Base-by-base conservation (phyloP, 352 stramenopile genomes). In the Phytophthora pseudosyringae region DNA sequence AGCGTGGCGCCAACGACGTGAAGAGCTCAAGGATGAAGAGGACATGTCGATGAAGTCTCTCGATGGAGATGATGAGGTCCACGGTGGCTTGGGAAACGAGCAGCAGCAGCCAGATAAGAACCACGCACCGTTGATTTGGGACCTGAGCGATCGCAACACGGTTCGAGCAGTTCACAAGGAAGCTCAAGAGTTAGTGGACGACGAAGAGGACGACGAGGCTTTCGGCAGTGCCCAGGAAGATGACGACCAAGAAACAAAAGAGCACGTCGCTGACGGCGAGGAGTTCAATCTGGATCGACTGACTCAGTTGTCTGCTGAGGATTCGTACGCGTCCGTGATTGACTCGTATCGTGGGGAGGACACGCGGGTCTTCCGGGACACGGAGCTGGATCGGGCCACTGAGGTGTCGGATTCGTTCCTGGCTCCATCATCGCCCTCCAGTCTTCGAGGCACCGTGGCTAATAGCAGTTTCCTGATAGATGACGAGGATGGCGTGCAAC, bases 291-390 rank as follows among this genome's bases (percentile, higher is more conserved):
- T 46, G 3, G 51, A 61, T 44, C 50, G 67, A 18, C 41, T 75
- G 26, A 58, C 45, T 3, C 55, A 66, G 31, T 13, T 73, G 11
- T 73, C 69, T 33, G 40, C 35, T 25, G 62, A 60, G 8, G 71
- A 80, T 38, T 80, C 72, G 33, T 80, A 80, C 47, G 68, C 64
- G 41, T 77, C 72, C 0, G n/a, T 61, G 8, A 26, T 43, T 12
- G 47, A 55, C 0, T 64, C 43, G 13, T 57, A 56, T n/a, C 60
- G 53, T 52, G 39, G 21, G 6, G 58, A 67, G 12, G 48, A 59
- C n/a, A 57, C 57, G 7, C 41, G 55, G 21, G 43, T 77, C 2
- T 80, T 80, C 43, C 67, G 71, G 8, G 71, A 76, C 57, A 73
- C 67, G 5, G 64, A 76, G 15, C 26, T 73, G 15, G 69, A 73